Evolutionary conservation across 179 eudicot genomes (phyloP).

Genomic region (Silene noctiflora): DNA sequence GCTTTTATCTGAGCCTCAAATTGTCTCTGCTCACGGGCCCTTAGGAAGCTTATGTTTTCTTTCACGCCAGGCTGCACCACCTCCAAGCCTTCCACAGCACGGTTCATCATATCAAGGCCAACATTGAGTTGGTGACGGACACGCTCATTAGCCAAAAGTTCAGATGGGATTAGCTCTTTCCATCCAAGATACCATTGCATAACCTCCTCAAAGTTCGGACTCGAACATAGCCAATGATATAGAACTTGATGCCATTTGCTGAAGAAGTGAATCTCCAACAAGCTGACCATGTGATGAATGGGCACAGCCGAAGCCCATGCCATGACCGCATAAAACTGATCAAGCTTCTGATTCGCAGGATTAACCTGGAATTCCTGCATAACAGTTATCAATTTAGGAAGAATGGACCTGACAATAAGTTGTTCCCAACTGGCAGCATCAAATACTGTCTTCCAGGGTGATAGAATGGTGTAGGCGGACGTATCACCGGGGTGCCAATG

Average conservation of each 20-base stretch:
- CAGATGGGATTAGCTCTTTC: constrained; percentile 29
- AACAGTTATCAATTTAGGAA: constrained; percentile 32
- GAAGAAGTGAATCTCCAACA: constrained; percentile 35
- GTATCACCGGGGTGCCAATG: constrained; percentile 38
- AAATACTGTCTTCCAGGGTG: constrained; percentile 39
- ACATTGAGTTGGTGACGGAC: constrained; percentile 25
- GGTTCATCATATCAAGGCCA: constrained; percentile 37
- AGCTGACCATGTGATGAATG: constrained; percentile 34
- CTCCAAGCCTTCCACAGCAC: constrained; percentile 34
- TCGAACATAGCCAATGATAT: constrained; percentile 34
- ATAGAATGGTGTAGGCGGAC: constrained; percentile 31
- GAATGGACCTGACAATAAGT: constrained; percentile 31
- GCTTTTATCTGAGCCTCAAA: constrained; percentile 33
- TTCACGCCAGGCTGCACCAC: constrained; percentile 35
- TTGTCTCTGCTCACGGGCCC: constrained; percentile 33
- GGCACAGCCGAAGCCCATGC: constrained; percentile 39
- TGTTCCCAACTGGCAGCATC: constrained; percentile 40
- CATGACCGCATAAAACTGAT: constrained; percentile 34
- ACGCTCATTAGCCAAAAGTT: constrained; percentile 34
- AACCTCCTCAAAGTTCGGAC: constrained; percentile 39
- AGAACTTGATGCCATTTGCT: constrained; percentile 36
- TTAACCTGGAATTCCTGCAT: constrained; percentile 37
- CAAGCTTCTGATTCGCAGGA: constrained; percentile 34
- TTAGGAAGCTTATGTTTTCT: constrained; percentile 32
- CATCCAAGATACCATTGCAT: constrained; percentile 33